A percentile compares a stretch with the other conserved stretches of the same genome.
Evolutionary conservation across 768 basidiomycete genomes (phyloP).

Genomic region (Pleurotus platypus): DNA sequence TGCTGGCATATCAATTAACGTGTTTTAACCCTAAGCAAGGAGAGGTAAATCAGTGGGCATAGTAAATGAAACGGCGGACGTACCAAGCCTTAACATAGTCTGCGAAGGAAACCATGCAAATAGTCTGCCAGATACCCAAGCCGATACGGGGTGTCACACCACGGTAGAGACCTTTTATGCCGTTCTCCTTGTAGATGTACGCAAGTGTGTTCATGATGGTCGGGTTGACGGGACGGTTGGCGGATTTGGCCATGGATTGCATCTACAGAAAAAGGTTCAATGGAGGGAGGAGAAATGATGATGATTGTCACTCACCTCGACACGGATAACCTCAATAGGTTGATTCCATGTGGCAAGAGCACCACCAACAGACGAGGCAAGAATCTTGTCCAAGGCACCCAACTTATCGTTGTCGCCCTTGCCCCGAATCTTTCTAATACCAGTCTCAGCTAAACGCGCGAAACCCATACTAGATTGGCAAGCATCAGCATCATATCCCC

Average conservation of each 20-base stretch:
- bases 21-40: slow-evolving; percentile 32
- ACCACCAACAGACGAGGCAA: slow-evolving; percentile 86
- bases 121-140: slow-evolving; percentile 94
- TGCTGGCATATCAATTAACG: slow-evolving; percentile 15
- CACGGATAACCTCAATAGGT: slow-evolving; percentile 95
- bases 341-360: slow-evolving; percentile 99
- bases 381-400: slow-evolving; percentile 80
- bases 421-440: slow-evolving; percentile 75
- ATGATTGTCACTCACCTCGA: slow-evolving; percentile 60
- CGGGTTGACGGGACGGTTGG: slow-evolving; percentile 85
- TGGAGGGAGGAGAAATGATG: not conserved
- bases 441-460: slow-evolving; percentile 84
- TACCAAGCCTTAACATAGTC: slow-evolving; percentile 92
- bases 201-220: slow-evolving; percentile 87
- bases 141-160: slow-evolving; percentile 97
- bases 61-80: slow-evolving; percentile 13
- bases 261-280: slow-evolving; percentile 51
- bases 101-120: slow-evolving; percentile 98
- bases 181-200: slow-evolving; percentile 97
- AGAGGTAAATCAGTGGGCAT: not conserved
- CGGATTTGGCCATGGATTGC: slow-evolving; percentile 95
- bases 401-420: slow-evolving; percentile 74
- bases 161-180: slow-evolving; percentile 93
- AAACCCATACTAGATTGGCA: slow-evolving; percentile 80
- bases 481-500: not conserved